A percentile compares a stretch with the other conserved stretches of the same genome.
phyloP scores from a whole-genome alignment of 306 rosid genomes.

The Casuarina equisetifolia region DNA sequence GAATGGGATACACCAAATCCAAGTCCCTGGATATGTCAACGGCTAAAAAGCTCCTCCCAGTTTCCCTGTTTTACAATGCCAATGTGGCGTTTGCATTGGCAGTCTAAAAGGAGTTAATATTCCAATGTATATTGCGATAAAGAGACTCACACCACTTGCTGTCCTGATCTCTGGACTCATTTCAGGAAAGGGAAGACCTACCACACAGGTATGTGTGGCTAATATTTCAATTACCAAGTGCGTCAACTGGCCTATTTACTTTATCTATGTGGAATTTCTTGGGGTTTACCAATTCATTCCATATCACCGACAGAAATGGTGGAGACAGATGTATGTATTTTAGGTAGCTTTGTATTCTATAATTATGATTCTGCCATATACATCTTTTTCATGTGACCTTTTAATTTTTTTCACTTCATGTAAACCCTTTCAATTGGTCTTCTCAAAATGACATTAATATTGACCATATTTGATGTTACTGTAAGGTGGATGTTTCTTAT shows the following conservation, averaged over 20 bases:
- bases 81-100: conserved; percentile 98
- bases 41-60: conserved; percentile 72
- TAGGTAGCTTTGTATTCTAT: too few relatives aligned
- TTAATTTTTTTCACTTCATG: not conserved
- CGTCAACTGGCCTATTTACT: not conserved
- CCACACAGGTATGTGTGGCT: conserved; percentile 50
- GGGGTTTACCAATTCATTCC: too few relatives aligned
- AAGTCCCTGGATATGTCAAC: conserved; percentile 59
- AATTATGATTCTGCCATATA: too few relatives aligned
- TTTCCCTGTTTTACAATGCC: conserved; percentile 86
- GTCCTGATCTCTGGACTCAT: conserved; percentile 75
- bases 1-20: conserved; percentile 70
- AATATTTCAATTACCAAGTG: not conserved
- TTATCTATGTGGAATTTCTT: not conserved
- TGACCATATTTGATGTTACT: not conserved
- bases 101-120: conserved; percentile 93
- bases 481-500: not conserved
- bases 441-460: not conserved
- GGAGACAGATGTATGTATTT: too few relatives aligned
- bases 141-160: conserved; percentile 97
- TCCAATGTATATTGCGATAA: conserved; percentile 96
- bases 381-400: not conserved
- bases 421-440: not conserved
- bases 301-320: too few relatives aligned
- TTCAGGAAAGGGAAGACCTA: conserved; percentile 75